Base-by-base conservation (phyloP, 1,284 basidiomycete genomes). In the Boletus smithii region DNA sequence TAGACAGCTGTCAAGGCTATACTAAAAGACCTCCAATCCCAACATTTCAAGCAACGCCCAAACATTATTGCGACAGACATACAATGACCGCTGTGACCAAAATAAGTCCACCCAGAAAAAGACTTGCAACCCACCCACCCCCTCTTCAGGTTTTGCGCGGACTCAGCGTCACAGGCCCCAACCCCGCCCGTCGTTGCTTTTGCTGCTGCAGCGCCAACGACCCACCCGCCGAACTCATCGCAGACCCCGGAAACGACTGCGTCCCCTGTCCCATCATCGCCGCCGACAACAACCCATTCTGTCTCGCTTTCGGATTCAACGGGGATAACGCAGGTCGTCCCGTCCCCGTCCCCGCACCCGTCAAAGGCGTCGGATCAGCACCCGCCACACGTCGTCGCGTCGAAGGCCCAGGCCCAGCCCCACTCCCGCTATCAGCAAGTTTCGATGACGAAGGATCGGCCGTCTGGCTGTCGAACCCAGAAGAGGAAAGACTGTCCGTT, bases 251-350 rank as follows among this genome's bases (percentile, higher is more conserved):
- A 17, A 64, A 43, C 26, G 55, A 46, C 33, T 61, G 62, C 4
- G 62, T 26, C 8, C 59, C 58, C 42, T 59, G 55, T 20, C 48
- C 53, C 44, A 52, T 49, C 56, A 54, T 52, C 22, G 54, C 45
- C n/a, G 64, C 54, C 5, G 69, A 55, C 44, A 70, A 61, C 50
- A 77, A 38, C 11, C 74, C 76, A 51, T 69, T 77, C 55, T 74
- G 73, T 17, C 83, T 70, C 13, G 84, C 75, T 44, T 80, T 73
- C 5, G 85, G 87, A 60, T 88, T 88, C 55, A 88, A 59, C n/a
- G 85, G 85, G 1, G 85, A 88, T 14, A 88, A 62, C 6, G 74
- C 77, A 31, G 40, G 69, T 48, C 68, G 67, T 42, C 54, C 63
- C 22, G 63, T 8, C 4, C 59, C 69, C 26, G 44, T 53, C 26